These are phyloP conservation scores for Zygosaccharomyces sapae DNA, from an alignment of 1,139 yeast genomes.

Conservation along the genomic window DNA sequence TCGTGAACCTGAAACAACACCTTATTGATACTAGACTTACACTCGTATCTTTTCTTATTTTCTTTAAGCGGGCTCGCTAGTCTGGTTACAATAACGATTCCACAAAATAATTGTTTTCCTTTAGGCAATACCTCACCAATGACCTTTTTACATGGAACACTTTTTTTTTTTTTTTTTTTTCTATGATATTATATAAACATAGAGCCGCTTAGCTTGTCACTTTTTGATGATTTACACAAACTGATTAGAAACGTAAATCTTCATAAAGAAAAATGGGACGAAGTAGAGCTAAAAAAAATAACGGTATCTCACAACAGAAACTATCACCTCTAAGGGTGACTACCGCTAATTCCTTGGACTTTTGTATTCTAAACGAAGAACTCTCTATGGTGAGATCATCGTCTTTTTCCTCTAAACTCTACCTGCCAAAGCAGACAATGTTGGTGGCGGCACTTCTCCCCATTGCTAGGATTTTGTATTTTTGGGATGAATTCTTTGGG, in stretches of 20 bases:
- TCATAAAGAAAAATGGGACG: background rate
- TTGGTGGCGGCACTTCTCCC: slow-evolving; percentile 2
- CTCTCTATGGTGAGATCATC: background rate
- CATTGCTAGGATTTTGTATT: background rate
- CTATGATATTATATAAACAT: background rate
- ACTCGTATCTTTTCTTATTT: too few relatives aligned
- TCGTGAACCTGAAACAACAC: too few relatives aligned
- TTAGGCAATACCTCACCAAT: background rate
- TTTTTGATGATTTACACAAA: background rate
- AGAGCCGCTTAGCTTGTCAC: background rate
- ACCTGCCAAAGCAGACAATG: background rate
- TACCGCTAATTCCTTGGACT: background rate
- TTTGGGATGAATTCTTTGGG: background rate
- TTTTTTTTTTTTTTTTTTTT: background rate
- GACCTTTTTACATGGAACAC: background rate
- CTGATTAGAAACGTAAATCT: background rate
- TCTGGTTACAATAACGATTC: background rate
- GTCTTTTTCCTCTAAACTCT: background rate
- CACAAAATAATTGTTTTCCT: background rate
- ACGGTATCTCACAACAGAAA: background rate
- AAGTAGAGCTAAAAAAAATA: background rate
- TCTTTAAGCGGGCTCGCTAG: background rate
- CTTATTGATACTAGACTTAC: too few relatives aligned
- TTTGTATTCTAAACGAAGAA: background rate
- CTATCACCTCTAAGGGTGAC: background rate